Percentiles rank a stretch among this genome's conserved stretches.
Conservation (phyloP, 1,139 yeast genomes). For the Pichia sp. region DNA sequence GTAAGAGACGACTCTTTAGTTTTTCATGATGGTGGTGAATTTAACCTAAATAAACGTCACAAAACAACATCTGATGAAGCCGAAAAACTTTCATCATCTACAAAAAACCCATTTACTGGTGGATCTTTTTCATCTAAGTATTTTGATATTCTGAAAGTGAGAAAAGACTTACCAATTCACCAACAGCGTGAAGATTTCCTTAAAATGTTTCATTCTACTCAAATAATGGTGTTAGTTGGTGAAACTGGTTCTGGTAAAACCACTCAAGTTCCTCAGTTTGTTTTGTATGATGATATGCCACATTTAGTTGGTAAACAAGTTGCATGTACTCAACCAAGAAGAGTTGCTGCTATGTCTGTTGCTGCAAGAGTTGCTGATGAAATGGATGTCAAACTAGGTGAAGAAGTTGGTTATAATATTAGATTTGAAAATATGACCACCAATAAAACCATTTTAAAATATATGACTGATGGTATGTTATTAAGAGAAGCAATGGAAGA, state of each 20-base stretch:
- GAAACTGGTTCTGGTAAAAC: slow-evolving; percentile 63
- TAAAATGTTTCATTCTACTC: slow-evolving; percentile 73
- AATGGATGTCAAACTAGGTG: slow-evolving; percentile 48
- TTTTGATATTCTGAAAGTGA: slow-evolving; percentile 62
- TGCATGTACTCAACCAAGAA: slow-evolving; percentile 69
- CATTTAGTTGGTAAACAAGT: slow-evolving; percentile 49
- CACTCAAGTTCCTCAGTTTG: slow-evolving; percentile 58
- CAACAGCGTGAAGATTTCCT: slow-evolving; percentile 87
- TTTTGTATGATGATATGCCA: slow-evolving; percentile 55
- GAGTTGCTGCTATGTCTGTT: slow-evolving; percentile 67
- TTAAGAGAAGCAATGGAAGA: slow-evolving; percentile 97
- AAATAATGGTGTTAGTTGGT: slow-evolving; percentile 97
- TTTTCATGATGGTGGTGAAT: slow-evolving; percentile 47
- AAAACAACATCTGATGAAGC: slow-evolving; percentile 73
- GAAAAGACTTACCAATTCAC: slow-evolving; percentile 91
- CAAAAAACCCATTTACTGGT: slow-evolving; percentile 75
- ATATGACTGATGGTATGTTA: slow-evolving; percentile 99
- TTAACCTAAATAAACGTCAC: slow-evolving; percentile 47
- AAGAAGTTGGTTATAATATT: slow-evolving; percentile 66
- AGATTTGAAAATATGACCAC: slow-evolving; percentile 90
- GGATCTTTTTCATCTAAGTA: slow-evolving; percentile 51
- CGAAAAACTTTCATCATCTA: slow-evolving; percentile 50
- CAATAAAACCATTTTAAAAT: slow-evolving; percentile 73
- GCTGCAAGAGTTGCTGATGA: slow-evolving; percentile 65
- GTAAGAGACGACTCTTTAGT: slow-evolving; percentile 18